Base-by-base conservation (phyloP, 345 rosid species). In the Eucalyptus tenuipes region DNA sequence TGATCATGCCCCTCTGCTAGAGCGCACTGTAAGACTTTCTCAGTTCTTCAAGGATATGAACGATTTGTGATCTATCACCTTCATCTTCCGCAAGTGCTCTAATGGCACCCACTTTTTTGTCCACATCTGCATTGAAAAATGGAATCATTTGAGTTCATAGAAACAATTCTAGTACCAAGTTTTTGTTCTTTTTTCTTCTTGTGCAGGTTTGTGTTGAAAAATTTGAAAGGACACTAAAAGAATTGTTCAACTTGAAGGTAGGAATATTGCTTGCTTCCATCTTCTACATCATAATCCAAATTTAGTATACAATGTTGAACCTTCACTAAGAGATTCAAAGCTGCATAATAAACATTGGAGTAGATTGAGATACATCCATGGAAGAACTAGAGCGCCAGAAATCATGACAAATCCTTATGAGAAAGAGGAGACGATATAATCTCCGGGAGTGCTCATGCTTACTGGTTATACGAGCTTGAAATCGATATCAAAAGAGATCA, bases 1-100 rank as follows among this genome's bases (percentile, higher is more conserved):
- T 90, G 88, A 33, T 91, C 92, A 85, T 89, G 90, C 79, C 90
- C 88, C 81, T 89, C 90, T 44, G 93, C 95, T 49, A 95, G 88
- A 49, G 90, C 89, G 80, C 49, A 2, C n/a, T n/a, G 88, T 91
- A 92, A 40, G 93, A 92, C 59, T 88, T 85, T 75, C 71, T 89
- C 55, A 95, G 86, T 64, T 91, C 93, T 89, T 89, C 93, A 42
- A 94, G 90, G 90, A 88, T 89, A 87, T 52, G 82, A 47, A 90
- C 52, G 22, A 93, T 86, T 86, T 91, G 45, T 88, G 53, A 7
- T 53, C 40, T 80, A 53, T 61, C 86, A 2, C 87, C 75, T 6
- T 88, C 53, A 50, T 89, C 90, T 87, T 79, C 91, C 88, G 91
- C 29, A 50, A 93, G 89, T 90, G 57, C 90, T 91, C 80, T 61